These are phyloP conservation scores for Pterulicium gracile DNA, from an alignment of 1,284 basidiomycete genomes.

Conservation along the genomic window DNA sequence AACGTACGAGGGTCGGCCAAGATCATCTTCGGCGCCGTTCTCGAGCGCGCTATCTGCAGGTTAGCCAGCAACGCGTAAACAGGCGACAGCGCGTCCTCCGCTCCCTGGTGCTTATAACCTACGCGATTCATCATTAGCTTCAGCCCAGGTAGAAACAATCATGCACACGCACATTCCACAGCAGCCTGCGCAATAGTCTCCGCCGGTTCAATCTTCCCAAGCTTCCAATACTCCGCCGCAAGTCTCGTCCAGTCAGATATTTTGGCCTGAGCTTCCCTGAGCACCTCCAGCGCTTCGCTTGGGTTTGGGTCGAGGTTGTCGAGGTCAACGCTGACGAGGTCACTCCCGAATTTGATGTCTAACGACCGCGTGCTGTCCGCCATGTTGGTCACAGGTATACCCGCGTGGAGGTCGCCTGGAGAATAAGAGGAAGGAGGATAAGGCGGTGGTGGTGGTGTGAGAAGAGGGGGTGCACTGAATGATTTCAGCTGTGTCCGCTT, in stretches of 20 bases:
- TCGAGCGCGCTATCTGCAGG: conserved; percentile 67
- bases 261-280: conserved; percentile 58
- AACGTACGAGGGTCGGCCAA: conserved; percentile 63
- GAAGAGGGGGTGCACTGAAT: too few species aligned
- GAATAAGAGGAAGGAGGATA: too few species aligned
- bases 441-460: too few species aligned
- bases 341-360: conserved; percentile 65
- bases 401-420: too few species aligned
- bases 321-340: conserved; percentile 72
- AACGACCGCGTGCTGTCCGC: conserved; percentile 31
- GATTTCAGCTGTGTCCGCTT: too few species aligned
- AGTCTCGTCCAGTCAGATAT: conserved; percentile 69
- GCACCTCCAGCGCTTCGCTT: conserved; percentile 59
- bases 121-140: too few species aligned
- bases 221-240: conserved; percentile 69
- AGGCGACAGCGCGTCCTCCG: conserved; percentile 39
- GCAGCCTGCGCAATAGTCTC: conserved; percentile 57
- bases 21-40: conserved; percentile 72
- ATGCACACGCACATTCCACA: conserved; percentile 42
- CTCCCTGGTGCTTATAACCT: conserved; percentile 48
- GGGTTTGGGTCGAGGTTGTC: conserved; percentile 67
- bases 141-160: conserved; percentile 8
- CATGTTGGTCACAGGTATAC: too few species aligned
- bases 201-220: conserved; percentile 55
- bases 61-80: conserved; percentile 77